Base-by-base conservation (phyloP, 2,329 filamentous ascomycete genomes). In the Ceratocystis harringtonii region DNA sequence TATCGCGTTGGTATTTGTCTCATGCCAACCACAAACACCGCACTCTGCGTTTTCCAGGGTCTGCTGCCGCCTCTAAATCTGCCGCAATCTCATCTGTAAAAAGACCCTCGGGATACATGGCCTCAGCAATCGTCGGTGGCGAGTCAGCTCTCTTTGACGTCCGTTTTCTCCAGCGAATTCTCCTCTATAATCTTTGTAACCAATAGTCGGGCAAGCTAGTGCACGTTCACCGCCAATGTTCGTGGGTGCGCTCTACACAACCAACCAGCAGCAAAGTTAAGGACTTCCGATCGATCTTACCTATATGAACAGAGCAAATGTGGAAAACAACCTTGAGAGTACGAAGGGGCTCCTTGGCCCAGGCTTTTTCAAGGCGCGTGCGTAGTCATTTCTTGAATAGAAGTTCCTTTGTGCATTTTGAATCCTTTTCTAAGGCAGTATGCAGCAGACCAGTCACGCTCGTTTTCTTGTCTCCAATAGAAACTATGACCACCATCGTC, bases 211-310 rank as follows among this genome's bases (percentile, higher is more conserved):
- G 78, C 79, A 1, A 85, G 72, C 81, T 81, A 85, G 45, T 71
- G 72, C 4, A 86, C 71, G 69, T 84, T 85, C 17, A 72, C 68
- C 19, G 83, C 70, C 0, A 85, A 74, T 0, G 82, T 85, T 6
- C 75, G 72, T 0, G 82, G 82, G 65, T 85, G 83, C 32, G 79
- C 72, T 69, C 79, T 70, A 1, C 78, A 77, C 15, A 86, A 74
- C 82, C 82, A 85, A 2, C 81, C 81, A 17, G 80, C 76, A 25
- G 77, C 78, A 19, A 76, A 76, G 70, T 84, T 85, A 67, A 80
- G 25, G 75, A 76, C 15, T 17, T 57, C 1, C 52, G 15, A 7
- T 77, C 78, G 43, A 76, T 76, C 72, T 84, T 84, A 17, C 83
- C 82, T 0, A 84, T 72, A 66, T 85, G 82, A 8, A 36, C 30